phyloP scores from a whole-genome alignment of 805 yeast genomes.

The Pichia eremophila region DNA sequence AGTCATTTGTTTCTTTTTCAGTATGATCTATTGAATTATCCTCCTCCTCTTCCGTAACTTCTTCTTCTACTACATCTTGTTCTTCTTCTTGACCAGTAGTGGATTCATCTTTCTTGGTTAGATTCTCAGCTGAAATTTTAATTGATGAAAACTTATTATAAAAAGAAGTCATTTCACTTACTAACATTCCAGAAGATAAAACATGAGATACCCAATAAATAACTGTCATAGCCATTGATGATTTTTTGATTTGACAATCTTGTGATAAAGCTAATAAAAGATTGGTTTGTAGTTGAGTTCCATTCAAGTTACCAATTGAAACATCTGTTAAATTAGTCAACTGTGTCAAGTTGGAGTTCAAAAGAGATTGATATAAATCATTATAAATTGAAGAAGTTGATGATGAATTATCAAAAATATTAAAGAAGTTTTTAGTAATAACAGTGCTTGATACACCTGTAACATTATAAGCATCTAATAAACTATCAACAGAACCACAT shows the following conservation, averaged over 20 bases:
- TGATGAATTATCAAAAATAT: slow-evolving; percentile 11
- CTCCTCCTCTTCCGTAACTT: background rate
- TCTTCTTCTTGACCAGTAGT: no score
- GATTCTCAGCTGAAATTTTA: background rate
- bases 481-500: slow-evolving; percentile 16
- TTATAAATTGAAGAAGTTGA: slow-evolving; percentile 2
- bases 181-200: slow-evolving; percentile 10
- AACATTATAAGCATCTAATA: slow-evolving; percentile 20
- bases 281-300: slow-evolving; percentile 9
- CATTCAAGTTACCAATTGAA: slow-evolving; percentile 9
- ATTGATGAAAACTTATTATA: slow-evolving; percentile 4
- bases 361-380: background rate
- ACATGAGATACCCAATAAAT: slow-evolving; percentile 10
- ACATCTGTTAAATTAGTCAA: background rate
- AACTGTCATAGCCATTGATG: slow-evolving; percentile 13
- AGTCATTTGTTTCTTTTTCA: background rate
- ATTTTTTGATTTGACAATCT: slow-evolving; percentile 18
- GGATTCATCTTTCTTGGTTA: background rate
- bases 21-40: background rate
- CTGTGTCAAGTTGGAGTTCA: background rate
- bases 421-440: slow-evolving; percentile 12
- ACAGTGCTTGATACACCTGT: slow-evolving; percentile 11
- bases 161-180: slow-evolving; percentile 10
- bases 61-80: no score
- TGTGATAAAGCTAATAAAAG: slow-evolving; percentile 10